These are phyloP conservation scores for Lithohypha guttulata DNA, from an alignment of 2,329 filamentous ascomycete species.

Conservation along the genomic window DNA sequence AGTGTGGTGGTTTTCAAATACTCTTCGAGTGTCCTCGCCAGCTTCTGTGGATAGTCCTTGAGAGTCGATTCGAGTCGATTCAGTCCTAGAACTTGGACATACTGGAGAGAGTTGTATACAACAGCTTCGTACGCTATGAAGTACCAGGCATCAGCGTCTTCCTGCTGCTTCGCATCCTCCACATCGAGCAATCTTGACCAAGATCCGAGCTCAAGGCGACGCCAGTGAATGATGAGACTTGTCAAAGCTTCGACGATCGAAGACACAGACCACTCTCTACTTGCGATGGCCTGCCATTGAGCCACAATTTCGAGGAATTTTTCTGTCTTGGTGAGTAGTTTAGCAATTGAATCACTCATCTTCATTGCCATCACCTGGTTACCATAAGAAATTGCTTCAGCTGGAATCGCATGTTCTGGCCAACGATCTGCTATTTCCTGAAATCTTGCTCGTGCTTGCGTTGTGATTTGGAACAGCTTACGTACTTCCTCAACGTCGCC, in stretches of 20 bases:
- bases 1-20: constrained; percentile 72
- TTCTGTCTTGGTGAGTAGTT: constrained; percentile 75
- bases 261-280: constrained; percentile 60
- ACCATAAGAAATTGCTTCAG: constrained; percentile 66
- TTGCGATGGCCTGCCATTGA: constrained; percentile 93
- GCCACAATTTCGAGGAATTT: constrained; percentile 75
- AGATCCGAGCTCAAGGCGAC: constrained; percentile 78
- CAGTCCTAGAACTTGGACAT: constrained; percentile 49
- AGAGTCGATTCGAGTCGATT: constrained; percentile 48
- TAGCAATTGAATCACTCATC: constrained; percentile 74
- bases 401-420: constrained; percentile 67
- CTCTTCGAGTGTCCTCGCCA: constrained; percentile 64
- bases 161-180: constrained; percentile 63
- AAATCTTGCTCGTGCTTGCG: constrained; percentile 62
- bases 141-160: constrained; percentile 85
- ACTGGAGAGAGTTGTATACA: constrained; percentile 60
- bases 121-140: constrained; percentile 90
- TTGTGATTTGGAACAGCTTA: constrained; percentile 58
- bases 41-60: constrained; percentile 34
- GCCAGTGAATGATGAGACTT: constrained; percentile 73
- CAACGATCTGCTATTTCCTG: constrained; percentile 52
- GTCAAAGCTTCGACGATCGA: constrained; percentile 68
- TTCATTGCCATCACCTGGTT: constrained; percentile 63
- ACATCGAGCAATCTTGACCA: constrained; percentile 84
- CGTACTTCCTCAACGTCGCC: constrained; percentile 65